phyloP scores from a whole-genome alignment of 306 rosid genomes.

The Vigna nakashimae region DNA sequence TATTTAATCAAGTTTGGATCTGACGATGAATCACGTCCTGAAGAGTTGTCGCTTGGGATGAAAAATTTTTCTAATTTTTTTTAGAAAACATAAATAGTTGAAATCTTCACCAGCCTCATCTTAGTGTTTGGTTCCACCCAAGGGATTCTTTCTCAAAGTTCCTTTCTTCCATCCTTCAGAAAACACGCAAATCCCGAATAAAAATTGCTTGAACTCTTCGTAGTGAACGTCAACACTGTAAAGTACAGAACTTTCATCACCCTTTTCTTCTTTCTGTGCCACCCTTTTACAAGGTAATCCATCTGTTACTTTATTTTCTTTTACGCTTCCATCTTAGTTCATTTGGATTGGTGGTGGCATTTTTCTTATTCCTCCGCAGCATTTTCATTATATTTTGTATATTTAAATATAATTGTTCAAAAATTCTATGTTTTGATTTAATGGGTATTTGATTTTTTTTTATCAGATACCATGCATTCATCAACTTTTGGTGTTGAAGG shows the following conservation, averaged over 20 bases:
- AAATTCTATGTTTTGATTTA: conserved; percentile 42
- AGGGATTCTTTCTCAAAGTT: conserved; percentile 54
- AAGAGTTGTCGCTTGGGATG: neutral
- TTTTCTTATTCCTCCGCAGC: neutral
- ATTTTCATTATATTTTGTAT: neutral
- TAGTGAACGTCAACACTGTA: conserved; percentile 4
- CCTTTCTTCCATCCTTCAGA: conserved; percentile 19
- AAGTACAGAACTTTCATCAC: conserved; percentile 27
- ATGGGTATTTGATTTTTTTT: conserved; percentile 41
- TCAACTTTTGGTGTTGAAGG: conserved; percentile 62
- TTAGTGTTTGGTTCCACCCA: conserved; percentile 21
- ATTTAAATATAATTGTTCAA: neutral
- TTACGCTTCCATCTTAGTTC: neutral
- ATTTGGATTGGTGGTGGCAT: conserved; percentile 14
- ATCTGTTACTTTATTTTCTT: neutral
- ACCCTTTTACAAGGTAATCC: conserved; percentile 1
- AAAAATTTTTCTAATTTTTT: too few species aligned
- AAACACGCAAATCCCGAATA: conserved; percentile 24
- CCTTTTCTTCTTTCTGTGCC: neutral
- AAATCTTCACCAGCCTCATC: conserved; percentile 37
- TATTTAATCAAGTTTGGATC: too few species aligned
- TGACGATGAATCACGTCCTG: too few species aligned
- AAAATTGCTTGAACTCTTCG: neutral
- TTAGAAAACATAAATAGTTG: neutral
- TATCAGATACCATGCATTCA: conserved; percentile 70